A percentile compares a stretch with the other conserved stretches of the same genome.
Conservation (phyloP, 164 flowering plant species). For the Akebia trifoliata region DNA sequence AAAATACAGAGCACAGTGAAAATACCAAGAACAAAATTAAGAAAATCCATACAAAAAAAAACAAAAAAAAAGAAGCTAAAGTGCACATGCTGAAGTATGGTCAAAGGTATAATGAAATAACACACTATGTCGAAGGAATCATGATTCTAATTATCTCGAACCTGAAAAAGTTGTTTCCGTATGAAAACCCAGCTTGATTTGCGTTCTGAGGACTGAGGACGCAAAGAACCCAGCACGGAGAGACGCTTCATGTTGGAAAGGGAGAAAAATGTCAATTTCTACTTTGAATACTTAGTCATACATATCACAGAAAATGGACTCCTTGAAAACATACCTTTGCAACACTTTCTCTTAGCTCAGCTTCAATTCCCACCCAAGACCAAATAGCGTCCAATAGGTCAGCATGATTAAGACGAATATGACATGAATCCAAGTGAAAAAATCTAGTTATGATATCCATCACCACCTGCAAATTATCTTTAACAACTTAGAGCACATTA, state of each 20-base stretch:
- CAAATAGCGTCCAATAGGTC: conserved; percentile 78
- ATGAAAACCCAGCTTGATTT: conserved; percentile 80
- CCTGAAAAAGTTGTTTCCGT: conserved; percentile 92
- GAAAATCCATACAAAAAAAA: too few species aligned
- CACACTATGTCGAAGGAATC: background rate
- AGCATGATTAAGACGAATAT: conserved; percentile 82
- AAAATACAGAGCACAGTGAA: too few species aligned
- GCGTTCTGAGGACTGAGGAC: conserved; percentile 77
- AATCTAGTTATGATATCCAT: conserved; percentile 55
- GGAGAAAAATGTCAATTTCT: conserved; percentile 9
- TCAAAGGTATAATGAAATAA: background rate
- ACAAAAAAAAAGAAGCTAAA: too few species aligned
- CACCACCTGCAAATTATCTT: conserved; percentile 48
- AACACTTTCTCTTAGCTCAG: conserved; percentile 68
- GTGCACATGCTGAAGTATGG: too few species aligned
- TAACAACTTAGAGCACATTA: background rate
- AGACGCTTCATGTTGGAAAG: conserved; percentile 53
- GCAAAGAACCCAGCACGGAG: conserved; percentile 65
- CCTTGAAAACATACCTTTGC: conserved; percentile 57
- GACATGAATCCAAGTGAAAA: conserved; percentile 54
- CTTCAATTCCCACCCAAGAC: conserved; percentile 84
- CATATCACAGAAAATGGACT: background rate
- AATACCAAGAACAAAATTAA: too few species aligned
- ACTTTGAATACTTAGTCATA: background rate
- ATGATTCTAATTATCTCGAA: conserved; percentile 15